A percentile compares a stretch with the other conserved stretches of the same genome.
These are phyloP conservation scores for Apophysomyces sp. DNA, from an alignment of 371 early-diverging fungal species.

Conservation along the genomic window DNA sequence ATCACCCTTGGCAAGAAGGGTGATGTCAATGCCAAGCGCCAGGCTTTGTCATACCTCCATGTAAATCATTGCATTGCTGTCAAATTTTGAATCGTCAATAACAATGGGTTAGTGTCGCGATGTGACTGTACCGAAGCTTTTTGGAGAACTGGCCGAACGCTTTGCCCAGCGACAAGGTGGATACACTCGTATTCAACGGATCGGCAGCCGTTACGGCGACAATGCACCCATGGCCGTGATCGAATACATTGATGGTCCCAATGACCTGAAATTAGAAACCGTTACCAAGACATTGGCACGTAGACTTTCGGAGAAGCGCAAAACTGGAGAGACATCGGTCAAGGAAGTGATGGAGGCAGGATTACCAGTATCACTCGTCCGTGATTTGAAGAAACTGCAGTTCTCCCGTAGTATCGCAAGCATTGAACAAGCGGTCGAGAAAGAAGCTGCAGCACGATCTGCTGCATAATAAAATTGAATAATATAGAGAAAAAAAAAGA, in stretches of 20 bases:
- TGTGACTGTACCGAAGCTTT: slow-evolving; percentile 80
- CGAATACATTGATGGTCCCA: slow-evolving; percentile 74
- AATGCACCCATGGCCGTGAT: slow-evolving; percentile 91
- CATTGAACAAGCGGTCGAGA: slow-evolving; percentile 29
- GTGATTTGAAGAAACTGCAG: slow-evolving; percentile 46
- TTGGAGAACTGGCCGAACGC: slow-evolving; percentile 81
- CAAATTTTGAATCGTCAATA: background rate
- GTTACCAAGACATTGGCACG: slow-evolving; percentile 51
- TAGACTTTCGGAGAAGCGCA: slow-evolving; percentile 10
- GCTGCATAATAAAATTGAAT: background rate
- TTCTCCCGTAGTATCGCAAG: slow-evolving; percentile 28
- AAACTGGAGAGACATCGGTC: slow-evolving; percentile 17
- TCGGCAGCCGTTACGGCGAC: slow-evolving; percentile 84
- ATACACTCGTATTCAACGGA: slow-evolving; percentile 85
- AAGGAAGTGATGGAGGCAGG: slow-evolving; percentile 30
- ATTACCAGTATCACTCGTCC: slow-evolving; percentile 31
- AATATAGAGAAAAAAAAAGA: background rate
- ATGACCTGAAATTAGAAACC: slow-evolving; percentile 56
- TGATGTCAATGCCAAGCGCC: slow-evolving; percentile 57
- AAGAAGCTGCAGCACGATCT: slow-evolving; percentile 19
- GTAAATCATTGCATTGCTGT: slow-evolving; percentile 29
- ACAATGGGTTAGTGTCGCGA: slow-evolving; percentile 53
- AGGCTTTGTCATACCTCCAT: slow-evolving; percentile 62
- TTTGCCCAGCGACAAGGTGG: slow-evolving; percentile 84
- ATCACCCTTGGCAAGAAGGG: slow-evolving; percentile 79